phyloP scores from a whole-genome alignment of 2,329 filamentous ascomycete genomes.

The Fusarium dimerum region DNA sequence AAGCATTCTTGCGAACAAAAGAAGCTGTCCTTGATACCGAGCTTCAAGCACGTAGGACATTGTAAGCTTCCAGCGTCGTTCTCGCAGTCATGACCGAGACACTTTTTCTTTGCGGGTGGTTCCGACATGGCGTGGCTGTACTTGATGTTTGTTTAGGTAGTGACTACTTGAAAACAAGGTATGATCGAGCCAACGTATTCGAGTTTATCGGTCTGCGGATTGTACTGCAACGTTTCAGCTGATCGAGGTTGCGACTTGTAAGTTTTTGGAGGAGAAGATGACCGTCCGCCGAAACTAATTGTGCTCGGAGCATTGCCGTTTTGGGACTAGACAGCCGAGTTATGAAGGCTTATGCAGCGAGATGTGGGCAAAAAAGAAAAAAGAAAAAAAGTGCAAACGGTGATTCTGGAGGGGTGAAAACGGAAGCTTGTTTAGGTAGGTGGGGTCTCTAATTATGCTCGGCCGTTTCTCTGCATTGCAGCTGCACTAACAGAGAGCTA shows the following conservation, averaged over 20 bases:
- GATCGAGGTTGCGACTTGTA: slow-evolving; percentile 9
- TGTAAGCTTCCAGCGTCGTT: slow-evolving; percentile 86
- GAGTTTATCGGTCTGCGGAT: slow-evolving; percentile 8
- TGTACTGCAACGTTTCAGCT: background rate
- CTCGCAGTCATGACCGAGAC: slow-evolving; percentile 78
- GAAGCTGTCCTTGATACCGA: slow-evolving; percentile 83
- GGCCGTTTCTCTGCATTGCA: no score
- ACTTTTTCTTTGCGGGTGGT: slow-evolving; percentile 64
- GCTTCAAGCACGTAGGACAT: slow-evolving; percentile 92
- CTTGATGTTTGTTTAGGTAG: background rate
- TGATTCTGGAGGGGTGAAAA: background rate
- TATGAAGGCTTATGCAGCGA: background rate
- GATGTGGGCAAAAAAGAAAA: no score
- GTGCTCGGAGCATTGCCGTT: slow-evolving; percentile 13
- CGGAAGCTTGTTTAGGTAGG: background rate
- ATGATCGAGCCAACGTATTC: background rate
- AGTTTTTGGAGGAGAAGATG: slow-evolving; percentile 25
- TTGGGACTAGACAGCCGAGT: slow-evolving; percentile 14
- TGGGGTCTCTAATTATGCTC: background rate
- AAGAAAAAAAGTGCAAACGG: background rate
- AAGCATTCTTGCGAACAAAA: slow-evolving; percentile 99
- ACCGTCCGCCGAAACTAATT: slow-evolving; percentile 16
- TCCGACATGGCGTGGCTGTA: slow-evolving; percentile 45
- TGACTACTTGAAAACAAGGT: no score
- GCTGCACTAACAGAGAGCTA: no score